Base-by-base conservation (phyloP, 2,329 filamentous ascomycete species). In the Aphanoascus verrucosus region DNA sequence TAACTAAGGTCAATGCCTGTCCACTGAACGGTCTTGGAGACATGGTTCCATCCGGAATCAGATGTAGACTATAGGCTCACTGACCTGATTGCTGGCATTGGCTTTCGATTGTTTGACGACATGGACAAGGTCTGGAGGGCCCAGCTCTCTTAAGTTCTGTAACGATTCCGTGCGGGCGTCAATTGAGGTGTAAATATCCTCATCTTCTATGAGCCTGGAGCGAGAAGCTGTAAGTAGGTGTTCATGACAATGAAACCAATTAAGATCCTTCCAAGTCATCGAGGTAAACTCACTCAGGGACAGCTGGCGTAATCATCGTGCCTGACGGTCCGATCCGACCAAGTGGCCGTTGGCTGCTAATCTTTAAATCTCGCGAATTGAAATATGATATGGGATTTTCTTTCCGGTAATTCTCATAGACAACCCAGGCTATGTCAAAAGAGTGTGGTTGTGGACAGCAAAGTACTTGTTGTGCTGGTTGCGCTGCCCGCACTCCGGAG, bases 61-160 rank as follows among this genome's bases (percentile, higher is more conserved):
- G 5, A 35, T 28, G 34, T 12, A 5, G 28, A 9, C 3, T 9
- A 9, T 34, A 17, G 40, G 9, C 12, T 19, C 23, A 47, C 55
- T 42, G 68, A 81, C 78, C 74, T 81, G 78, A 58, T 78, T 79
- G 51, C 71, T 75, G 17, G 74, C 67, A 52, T 76, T 76, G 66
- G 81, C 81, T 64, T 78, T 73, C 9, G 79, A 77, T 64, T 83
- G 80, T 67, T 96, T 97, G 63, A 95, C 81, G 54, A 98, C 80
- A 72, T 98, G 93, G 38, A 97, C 91, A 28, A 98, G 79, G 71
- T 98, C 93, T 52, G 93, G 93, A 23, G 93, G 93, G 41, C 93
- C 93, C 55, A 98, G 81, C 77, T 98, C 93, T 65, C 93, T 86
- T 58, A 98, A 78, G 46, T 83, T 81, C 61, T 85, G 79, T 38